Base-by-base conservation (phyloP, 1,139 yeast species). In the Geotrichum restrictum region DNA sequence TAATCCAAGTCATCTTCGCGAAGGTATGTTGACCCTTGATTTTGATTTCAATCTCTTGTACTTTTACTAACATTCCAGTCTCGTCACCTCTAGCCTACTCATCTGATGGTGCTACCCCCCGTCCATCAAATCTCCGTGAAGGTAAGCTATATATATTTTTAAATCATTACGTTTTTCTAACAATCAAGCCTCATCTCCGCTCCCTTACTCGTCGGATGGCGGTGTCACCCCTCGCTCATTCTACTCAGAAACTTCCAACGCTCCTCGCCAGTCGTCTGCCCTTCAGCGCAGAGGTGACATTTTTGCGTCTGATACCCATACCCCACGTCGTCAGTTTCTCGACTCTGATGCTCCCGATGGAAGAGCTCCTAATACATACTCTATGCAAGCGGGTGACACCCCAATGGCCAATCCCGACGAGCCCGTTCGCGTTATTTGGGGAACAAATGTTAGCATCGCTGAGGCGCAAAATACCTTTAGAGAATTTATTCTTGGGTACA, bases 391-490 rank as follows among this genome's bases (percentile, higher is more conserved):
- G 33, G 52, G 47, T 11, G 52, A 49, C 21, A 44, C 48, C 2
- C 48, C 52, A 4, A 49, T 49, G 48, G 48, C 34, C 29, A 44
- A 44, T 18, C 48, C 45, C 16, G 82, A 79, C 56, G 94, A 84
- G 59, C 94, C 95, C 0, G 81, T 83, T 33, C 80, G 95, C 64
- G 95, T 93, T 53, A 91, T 93, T 64, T 93, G 99, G 99, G 99
- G 99, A 68, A 93, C 99, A 1, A 91, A 93, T 66, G 96, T 93
- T 31, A 85, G 95, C 41, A 89, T 94, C 62, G 87, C 83, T 63
- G 96, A 93, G 64, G 84, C 93, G 62, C 80, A 88, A 50, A 83
- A 81, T 60, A 77, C 79, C 49, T 93, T 93, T 72, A 77, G 95
- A 59, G 85, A 84, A 59, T 94, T 93, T 62, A 72, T 93, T 63